These are phyloP conservation scores for Yamadazyma kitorensis DNA, from an alignment of 805 yeast species.

Conservation along the genomic window DNA sequence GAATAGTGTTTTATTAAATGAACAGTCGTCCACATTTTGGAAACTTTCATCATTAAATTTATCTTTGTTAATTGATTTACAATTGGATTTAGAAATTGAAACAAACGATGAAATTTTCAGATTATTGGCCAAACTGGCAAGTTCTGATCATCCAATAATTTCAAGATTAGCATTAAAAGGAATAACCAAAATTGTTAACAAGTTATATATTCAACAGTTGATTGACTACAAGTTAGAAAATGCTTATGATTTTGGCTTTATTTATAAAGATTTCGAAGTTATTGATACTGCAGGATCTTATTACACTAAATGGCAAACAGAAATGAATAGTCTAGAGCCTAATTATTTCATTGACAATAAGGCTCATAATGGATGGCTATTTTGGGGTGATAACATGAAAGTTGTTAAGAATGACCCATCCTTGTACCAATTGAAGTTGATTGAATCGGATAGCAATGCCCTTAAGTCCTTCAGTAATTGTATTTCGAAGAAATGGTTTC, in stretches of 20 bases:
- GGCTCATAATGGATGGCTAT: constrained; percentile 63
- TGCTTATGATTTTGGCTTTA: constrained; percentile 35
- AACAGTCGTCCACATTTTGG: constrained; percentile 50
- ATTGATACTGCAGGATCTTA: constrained; percentile 46
- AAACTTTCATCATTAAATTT: constrained; percentile 48
- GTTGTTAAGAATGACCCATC: constrained; percentile 42
- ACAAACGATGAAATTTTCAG: constrained; percentile 39
- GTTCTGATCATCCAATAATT: constrained; percentile 67
- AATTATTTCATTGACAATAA: constrained; percentile 56
- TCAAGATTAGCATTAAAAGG: constrained; percentile 61
- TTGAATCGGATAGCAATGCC: constrained; percentile 35
- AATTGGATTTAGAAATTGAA: constrained; percentile 50
- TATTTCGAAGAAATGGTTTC: constrained; percentile 60
- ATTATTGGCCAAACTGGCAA: constrained; percentile 45
- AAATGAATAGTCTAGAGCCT: constrained; percentile 51
- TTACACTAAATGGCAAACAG: constrained; percentile 43
- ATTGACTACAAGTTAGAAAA: constrained; percentile 47
- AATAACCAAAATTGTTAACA: constrained; percentile 49
- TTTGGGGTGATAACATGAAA: constrained; percentile 61
- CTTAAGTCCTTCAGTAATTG: constrained; percentile 42
- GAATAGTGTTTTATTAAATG: constrained; percentile 24
- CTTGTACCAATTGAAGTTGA: constrained; percentile 24
- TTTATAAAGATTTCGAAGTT: constrained; percentile 32
- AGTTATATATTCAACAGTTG: constrained; percentile 43
- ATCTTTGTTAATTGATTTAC: constrained; percentile 50